phyloP scores from a whole-genome alignment of 345 rosid genomes.

The Lepidium aucheri region DNA sequence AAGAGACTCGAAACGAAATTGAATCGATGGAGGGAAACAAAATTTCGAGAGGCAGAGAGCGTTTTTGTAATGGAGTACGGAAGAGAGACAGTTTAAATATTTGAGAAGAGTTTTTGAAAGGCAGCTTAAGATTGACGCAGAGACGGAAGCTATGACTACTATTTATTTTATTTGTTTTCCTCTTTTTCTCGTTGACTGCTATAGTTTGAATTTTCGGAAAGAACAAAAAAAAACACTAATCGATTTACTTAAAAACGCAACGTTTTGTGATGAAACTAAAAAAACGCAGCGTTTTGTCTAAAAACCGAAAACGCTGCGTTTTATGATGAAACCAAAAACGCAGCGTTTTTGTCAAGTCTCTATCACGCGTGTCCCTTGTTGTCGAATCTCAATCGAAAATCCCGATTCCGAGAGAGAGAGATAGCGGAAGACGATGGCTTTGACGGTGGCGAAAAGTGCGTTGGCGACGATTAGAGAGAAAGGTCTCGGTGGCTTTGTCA shows the following conservation, averaged over 20 bases:
- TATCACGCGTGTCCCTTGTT: background rate
- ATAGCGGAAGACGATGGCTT: slow-evolving; percentile 51
- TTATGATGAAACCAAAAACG: too few relatives aligned
- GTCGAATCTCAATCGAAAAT: slow-evolving; percentile 10
- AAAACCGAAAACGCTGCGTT: too few relatives aligned
- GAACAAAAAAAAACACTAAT: too few relatives aligned
- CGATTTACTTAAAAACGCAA: too few relatives aligned
- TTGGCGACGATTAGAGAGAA: slow-evolving; percentile 58
- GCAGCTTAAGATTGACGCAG: slow-evolving; percentile 84
- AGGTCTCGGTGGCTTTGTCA: slow-evolving; percentile 59
- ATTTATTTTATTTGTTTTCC: background rate
- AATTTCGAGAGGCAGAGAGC: slow-evolving; percentile 10
- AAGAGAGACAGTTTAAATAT: background rate
- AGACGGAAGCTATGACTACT: slow-evolving; percentile 10
- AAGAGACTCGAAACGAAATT: background rate
- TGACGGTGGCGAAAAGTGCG: slow-evolving; percentile 59
- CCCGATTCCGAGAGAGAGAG: background rate
- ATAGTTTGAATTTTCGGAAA: background rate
- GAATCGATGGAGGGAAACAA: slow-evolving; percentile 9
- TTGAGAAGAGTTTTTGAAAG: slow-evolving; percentile 21
- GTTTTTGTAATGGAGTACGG: background rate
- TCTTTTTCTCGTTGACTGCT: background rate
- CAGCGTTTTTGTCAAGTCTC: background rate
- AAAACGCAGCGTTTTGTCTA: too few relatives aligned
- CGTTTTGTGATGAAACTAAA: too few relatives aligned